Evolutionary conservation across 2,329 filamentous ascomycete genomes (phyloP), one percentile per base, ranked within the genome.

Genomic region (Aspergillus puulaauensis): DNA sequence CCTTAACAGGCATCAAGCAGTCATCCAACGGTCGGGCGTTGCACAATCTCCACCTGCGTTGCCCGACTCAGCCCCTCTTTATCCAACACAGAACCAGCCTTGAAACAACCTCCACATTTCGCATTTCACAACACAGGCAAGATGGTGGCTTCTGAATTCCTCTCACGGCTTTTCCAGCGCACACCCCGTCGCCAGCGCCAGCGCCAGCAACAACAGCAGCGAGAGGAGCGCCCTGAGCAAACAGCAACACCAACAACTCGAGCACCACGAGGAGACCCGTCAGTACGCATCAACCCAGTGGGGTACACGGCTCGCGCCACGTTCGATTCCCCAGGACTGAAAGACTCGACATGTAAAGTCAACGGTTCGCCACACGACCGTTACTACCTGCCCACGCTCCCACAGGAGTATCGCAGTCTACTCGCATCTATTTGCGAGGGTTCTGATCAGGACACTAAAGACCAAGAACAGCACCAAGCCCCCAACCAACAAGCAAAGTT

Each of bases 301-400:
- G 35, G 53, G 6, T 56, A 59, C 44, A 50, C 43, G 53, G 52
- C 44, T 17, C 57, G 57, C 17, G 57, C 57, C 1, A 15, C 56
- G 12, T 5, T 56, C 8, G 53, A 56, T 5, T 59, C 57, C 1
- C 31, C 53, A 27, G 57, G 53, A 8, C 24, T 56, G 6, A 21
- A 27, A 14, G 27, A n/a, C 12, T 49, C 44, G 14, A 53, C 57
- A 5, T 56, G 53, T 17, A n/a, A 31, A 17, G 15, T 45, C 11
- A 15, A 56, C n/a, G 53, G 57, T 2, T 17, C 15, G n/a, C 41
- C 5, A 2, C 19, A 21, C 39, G 14, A 59, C 14, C 31, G 43
- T 2, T 41, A 31, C 5, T 17, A 31, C 9, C 43, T 59, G 11
- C 57, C 57, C 17, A 23, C 27, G 9, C 53, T 59, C 4, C 53